phyloP scores from a whole-genome alignment of 495 filamentous ascomycete species.

The Xylaria telfairii region DNA sequence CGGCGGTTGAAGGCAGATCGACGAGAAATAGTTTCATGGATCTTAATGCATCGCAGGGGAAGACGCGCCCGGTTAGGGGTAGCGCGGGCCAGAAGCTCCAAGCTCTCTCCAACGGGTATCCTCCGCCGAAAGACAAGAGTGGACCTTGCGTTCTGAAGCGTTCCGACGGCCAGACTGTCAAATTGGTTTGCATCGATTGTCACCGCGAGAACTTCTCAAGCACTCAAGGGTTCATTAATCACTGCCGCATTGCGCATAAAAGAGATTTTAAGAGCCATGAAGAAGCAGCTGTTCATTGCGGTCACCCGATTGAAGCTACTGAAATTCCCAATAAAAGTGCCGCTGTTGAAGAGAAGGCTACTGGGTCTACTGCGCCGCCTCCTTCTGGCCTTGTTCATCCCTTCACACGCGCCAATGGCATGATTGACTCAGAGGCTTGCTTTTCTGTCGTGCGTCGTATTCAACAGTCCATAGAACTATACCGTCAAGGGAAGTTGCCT shows the following conservation, averaged over 20 bases:
- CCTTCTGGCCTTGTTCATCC: constrained; percentile 71
- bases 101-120: constrained; percentile 74
- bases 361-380: constrained; percentile 35
- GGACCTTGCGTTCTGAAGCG: constrained; percentile 60
- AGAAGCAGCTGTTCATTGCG: constrained; percentile 87
- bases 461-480: constrained; percentile 53
- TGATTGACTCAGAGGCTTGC: constrained; percentile 61
- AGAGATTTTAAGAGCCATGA: constrained; percentile 93
- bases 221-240: constrained; percentile 97
- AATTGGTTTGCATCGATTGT: constrained; percentile 89
- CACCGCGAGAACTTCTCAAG: constrained; percentile 89
- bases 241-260: constrained; percentile 93
- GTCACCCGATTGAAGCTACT: constrained; percentile 77
- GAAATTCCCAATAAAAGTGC: constrained; percentile 56
- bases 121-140: constrained; percentile 69
- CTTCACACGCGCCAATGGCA: constrained; percentile 63
- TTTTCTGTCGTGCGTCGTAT: constrained; percentile 55
- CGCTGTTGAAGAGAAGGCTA: constrained; percentile 55
- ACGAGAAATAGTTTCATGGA: constrained; percentile 77
- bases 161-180: constrained; percentile 63
- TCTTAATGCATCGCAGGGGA: constrained; percentile 52
- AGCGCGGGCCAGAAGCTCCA: constrained; percentile 67
- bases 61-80: constrained; percentile 68
- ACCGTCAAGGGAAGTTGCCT: constrained; percentile 52
- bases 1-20: constrained; percentile 68